A percentile compares a stretch with the other conserved stretches of the same genome.
Evolutionary conservation across 257 asterid genomes (phyloP).

Genomic region (Primulina eburnea): DNA sequence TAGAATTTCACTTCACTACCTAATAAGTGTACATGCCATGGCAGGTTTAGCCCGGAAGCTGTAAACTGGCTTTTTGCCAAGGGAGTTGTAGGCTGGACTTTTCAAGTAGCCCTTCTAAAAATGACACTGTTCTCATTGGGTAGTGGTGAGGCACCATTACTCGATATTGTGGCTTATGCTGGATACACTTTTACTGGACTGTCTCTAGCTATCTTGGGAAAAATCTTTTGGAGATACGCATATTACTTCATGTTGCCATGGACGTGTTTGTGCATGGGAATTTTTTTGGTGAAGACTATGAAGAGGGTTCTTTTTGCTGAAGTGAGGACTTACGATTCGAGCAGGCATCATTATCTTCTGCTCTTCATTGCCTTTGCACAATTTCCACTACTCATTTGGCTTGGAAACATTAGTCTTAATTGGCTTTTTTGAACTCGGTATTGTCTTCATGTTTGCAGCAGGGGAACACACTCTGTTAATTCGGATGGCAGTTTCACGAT

Average conservation of each 20-base stretch:
- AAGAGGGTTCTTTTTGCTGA: conserved; percentile 54
- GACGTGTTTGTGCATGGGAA: conserved; percentile 54
- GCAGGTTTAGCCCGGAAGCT: conserved; percentile 61
- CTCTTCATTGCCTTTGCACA: conserved; percentile 54
- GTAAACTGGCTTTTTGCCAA: conserved; percentile 47
- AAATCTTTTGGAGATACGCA: conserved; percentile 37
- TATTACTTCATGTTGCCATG: conserved; percentile 53
- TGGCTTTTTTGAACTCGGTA: conserved; percentile 37
- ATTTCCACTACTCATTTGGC: conserved; percentile 52
- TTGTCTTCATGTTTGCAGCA: background rate
- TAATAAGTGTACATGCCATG: background rate
- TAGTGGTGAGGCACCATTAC: conserved; percentile 56
- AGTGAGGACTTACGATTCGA: conserved; percentile 49
- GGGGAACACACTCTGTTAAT: conserved; percentile 15
- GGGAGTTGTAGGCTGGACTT: conserved; percentile 51
- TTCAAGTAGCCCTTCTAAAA: conserved; percentile 50
- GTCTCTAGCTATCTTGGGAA: conserved; percentile 47
- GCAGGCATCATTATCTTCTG: conserved; percentile 51
- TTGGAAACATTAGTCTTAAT: conserved; percentile 48
- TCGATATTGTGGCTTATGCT: conserved; percentile 51
- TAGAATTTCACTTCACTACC: background rate
- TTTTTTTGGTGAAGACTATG: conserved; percentile 54
- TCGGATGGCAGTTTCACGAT: conserved; percentile 1
- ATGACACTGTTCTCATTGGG: conserved; percentile 50
- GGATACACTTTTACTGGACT: conserved; percentile 53